Conservation (phyloP, 768 basidiomycete genomes). For the Calocera cornea region DNA sequence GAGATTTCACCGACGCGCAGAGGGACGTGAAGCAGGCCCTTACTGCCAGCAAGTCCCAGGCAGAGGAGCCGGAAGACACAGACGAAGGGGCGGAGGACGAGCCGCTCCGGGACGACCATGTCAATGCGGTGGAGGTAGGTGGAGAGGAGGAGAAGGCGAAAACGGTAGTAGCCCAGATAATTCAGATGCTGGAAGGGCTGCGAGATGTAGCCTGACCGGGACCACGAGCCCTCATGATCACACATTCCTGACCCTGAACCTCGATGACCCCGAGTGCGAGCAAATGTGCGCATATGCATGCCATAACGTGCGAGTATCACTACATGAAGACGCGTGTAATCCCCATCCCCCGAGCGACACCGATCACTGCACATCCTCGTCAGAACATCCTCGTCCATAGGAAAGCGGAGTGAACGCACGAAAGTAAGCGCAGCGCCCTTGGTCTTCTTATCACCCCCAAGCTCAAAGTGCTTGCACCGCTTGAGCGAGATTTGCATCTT, state of each 20-base stretch:
- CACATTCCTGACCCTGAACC: too few species aligned
- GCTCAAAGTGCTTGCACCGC: constrained; percentile 99
- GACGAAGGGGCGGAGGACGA: neutral
- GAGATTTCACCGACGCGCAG: neutral
- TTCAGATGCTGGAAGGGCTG: constrained; percentile 1
- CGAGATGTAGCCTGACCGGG: neutral
- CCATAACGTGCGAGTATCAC: constrained; percentile 3
- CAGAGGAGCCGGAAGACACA: neutral
- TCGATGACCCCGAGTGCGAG: neutral
- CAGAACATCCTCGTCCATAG: neutral
- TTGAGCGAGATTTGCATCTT: constrained; percentile 94
- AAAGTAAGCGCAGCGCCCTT: constrained; percentile 92
- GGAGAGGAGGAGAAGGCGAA: neutral
- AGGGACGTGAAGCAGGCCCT: neutral
- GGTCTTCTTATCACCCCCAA: constrained; percentile 99
- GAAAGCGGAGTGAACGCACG: constrained; percentile 39
- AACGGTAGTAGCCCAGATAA: constrained; percentile 1
- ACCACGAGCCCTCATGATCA: neutral
- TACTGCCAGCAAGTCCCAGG: neutral
- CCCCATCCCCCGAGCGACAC: neutral
- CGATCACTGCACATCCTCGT: neutral
- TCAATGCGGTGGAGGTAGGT: neutral
- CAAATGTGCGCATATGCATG: constrained; percentile 1
- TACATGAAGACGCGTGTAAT: neutral
- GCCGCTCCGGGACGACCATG: neutral